phyloP scores from a whole-genome alignment of 495 filamentous ascomycete genomes.

The Alectoria sarmentosa region DNA sequence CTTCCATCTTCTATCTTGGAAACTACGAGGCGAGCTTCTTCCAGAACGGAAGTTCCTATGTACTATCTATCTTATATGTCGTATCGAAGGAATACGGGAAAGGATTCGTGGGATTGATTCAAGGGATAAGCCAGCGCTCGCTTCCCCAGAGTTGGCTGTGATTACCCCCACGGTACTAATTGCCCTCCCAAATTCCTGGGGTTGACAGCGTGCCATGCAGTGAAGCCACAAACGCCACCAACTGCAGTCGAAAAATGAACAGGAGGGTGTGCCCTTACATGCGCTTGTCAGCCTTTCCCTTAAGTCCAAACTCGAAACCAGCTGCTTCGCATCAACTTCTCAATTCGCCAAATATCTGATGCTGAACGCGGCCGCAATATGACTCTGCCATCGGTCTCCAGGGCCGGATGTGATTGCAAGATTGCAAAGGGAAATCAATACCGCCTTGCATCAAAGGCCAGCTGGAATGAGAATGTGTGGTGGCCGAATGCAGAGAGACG shows the following conservation, averaged over 20 bases:
- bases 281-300: background rate
- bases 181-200: conserved; percentile 7
- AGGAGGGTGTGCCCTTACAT: background rate
- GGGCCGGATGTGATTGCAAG: background rate
- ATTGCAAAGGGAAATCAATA: conserved; percentile 1
- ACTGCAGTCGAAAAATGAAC: background rate
- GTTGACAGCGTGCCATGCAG: conserved; percentile 4
- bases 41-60: too few relatives aligned
- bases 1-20: background rate
- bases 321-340: background rate
- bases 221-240: conserved; percentile 7
- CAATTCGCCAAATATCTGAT: background rate
- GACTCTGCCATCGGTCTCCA: background rate
- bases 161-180: conserved; percentile 5
- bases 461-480: conserved; percentile 4
- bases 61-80: too few relatives aligned
- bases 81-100: too few relatives aligned
- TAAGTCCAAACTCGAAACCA: conserved; percentile 1
- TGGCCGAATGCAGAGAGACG: conserved; percentile 6
- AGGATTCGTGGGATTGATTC: too few relatives aligned
- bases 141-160: conserved; percentile 5
- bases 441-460: background rate
- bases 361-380: conserved; percentile 1
- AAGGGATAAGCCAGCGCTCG: background rate
- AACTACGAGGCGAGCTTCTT: background rate